Conservation (phyloP, 257 asterid genomes). For the Nicotiana otophora region DNA sequence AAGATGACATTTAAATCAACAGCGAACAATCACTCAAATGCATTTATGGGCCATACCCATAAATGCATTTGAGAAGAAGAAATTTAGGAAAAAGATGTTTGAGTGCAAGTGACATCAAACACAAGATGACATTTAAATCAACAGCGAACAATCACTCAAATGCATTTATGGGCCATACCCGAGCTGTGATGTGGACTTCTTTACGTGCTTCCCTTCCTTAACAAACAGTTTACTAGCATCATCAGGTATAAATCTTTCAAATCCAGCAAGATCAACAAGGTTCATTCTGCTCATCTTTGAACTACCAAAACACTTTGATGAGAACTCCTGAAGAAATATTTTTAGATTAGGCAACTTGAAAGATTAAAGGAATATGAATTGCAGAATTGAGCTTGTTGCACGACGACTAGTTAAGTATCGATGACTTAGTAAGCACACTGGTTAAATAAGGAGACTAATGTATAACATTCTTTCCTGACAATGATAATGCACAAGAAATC, state of each 20-base stretch:
- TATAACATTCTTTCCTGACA: background rate
- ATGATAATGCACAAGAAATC: background rate
- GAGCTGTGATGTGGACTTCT: conserved; percentile 82
- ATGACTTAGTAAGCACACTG: background rate
- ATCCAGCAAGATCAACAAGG: conserved; percentile 91
- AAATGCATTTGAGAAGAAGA: background rate
- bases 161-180: conserved; percentile 53
- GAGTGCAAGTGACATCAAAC: background rate
- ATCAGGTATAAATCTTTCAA: conserved; percentile 59
- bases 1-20: background rate
- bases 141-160: conserved; percentile 7
- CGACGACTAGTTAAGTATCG: too few relatives aligned
- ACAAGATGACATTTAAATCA: background rate
- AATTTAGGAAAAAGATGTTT: background rate
- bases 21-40: conserved; percentile 6
- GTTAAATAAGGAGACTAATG: background rate
- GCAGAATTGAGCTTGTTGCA: background rate
- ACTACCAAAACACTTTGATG: conserved; percentile 87
- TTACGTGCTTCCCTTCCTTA: conserved; percentile 78
- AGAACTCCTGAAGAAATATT: conserved; percentile 59
- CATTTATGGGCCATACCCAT: too few relatives aligned
- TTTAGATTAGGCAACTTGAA: background rate
- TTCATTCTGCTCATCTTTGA: conserved; percentile 87
- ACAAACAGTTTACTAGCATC: conserved; percentile 60
- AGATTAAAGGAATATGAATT: background rate